These are phyloP conservation scores for Penicillium salamii DNA, from an alignment of 495 filamentous ascomycete species.

Conservation along the genomic window DNA sequence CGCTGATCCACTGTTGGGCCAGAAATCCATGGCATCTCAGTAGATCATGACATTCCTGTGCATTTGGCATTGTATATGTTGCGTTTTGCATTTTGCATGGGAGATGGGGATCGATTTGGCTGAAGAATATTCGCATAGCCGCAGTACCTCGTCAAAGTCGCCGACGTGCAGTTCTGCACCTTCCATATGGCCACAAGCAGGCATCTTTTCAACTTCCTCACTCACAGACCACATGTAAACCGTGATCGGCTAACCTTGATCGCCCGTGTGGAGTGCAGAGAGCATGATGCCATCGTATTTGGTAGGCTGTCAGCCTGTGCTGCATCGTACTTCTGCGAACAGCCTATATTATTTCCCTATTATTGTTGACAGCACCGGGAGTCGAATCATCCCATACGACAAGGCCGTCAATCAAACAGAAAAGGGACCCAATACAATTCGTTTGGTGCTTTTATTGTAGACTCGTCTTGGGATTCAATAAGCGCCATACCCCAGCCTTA, in stretches of 20 bases:
- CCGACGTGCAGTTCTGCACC: constrained; percentile 5
- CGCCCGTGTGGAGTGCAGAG: constrained; percentile 5
- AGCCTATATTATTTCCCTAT: not conserved
- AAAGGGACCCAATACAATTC: not conserved
- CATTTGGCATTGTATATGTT: too few relatives aligned
- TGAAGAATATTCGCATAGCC: too few relatives aligned
- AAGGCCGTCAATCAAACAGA: not conserved
- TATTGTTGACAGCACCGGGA: not conserved
- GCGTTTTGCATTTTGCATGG: too few relatives aligned
- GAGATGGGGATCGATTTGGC: too few relatives aligned
- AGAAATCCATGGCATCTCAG: too few relatives aligned
- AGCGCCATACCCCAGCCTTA: not conserved
- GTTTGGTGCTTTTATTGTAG: not conserved
- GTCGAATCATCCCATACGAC: not conserved
- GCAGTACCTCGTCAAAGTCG: too few relatives aligned
- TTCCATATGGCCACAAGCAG: constrained; percentile 15
- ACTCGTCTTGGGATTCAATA: not conserved
- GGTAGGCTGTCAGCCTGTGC: not conserved
- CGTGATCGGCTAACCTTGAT: not conserved
- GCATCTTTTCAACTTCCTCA: constrained; percentile 15
- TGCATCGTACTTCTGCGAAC: not conserved
- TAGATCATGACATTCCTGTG: constrained; percentile 2
- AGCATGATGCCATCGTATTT: constrained; percentile 2
- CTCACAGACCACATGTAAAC: constrained; percentile 8
- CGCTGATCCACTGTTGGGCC: constrained; percentile 23